These are phyloP conservation scores for Exophiala sp. DNA, from an alignment of 2,329 filamentous ascomycete genomes.

Conservation along the genomic window DNA sequence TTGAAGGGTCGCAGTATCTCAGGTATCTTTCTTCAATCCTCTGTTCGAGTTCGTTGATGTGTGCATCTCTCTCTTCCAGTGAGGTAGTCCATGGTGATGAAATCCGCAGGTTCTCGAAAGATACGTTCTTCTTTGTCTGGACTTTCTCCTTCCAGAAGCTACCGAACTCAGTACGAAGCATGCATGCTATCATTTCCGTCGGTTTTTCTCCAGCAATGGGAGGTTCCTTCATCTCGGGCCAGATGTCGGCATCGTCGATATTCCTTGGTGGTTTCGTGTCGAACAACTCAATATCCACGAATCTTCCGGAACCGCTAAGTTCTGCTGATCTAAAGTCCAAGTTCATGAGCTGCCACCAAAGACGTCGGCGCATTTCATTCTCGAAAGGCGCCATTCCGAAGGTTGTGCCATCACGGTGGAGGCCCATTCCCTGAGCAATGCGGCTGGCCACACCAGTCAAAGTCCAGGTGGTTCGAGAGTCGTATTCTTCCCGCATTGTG, in stretches of 20 bases:
- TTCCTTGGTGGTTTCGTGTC: conserved; percentile 51
- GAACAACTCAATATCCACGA: conserved; percentile 18
- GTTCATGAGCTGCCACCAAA: conserved; percentile 43
- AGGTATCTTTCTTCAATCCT: conserved; percentile 55
- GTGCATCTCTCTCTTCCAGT: conserved; percentile 36
- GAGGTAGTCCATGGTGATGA: conserved; percentile 20
- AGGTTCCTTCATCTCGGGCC: conserved; percentile 45
- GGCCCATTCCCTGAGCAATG: conserved; percentile 36
- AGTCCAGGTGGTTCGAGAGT: conserved; percentile 44
- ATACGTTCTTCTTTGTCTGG: conserved; percentile 6
- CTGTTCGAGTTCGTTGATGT: conserved; percentile 45
- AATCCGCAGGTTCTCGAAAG: conserved; percentile 16
- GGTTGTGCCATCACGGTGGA: conserved; percentile 43
- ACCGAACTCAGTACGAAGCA: conserved; percentile 60
- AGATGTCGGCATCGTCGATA: conserved; percentile 51
- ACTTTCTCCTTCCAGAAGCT: conserved; percentile 43
- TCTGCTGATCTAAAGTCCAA: conserved; percentile 42
- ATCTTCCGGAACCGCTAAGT: conserved; percentile 30
- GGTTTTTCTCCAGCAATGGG: conserved; percentile 49
- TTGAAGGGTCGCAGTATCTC: conserved; percentile 48
- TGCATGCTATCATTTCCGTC: conserved; percentile 57
- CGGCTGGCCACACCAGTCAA: conserved; percentile 42
- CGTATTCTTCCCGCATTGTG: conserved; percentile 46
- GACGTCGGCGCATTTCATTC: conserved; percentile 38
- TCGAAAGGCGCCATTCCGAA: conserved; percentile 53